Base-by-base conservation (phyloP, 192 early-diverging fungal species). In the Phlyctochytrium bullatum region DNA sequence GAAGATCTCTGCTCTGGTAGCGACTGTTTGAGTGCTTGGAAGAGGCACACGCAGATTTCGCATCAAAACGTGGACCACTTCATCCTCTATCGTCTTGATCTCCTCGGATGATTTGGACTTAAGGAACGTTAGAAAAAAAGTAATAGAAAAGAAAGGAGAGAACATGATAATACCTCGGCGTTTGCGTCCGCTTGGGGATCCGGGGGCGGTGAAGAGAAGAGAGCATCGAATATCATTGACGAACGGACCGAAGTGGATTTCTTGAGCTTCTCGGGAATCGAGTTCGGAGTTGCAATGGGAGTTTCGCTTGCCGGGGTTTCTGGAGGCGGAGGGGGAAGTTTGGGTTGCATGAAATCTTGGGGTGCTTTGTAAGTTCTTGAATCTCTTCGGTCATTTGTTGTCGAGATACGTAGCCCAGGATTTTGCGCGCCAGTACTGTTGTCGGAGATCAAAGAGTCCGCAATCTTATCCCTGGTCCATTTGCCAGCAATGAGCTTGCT, bases 41-140 rank as follows among this genome's bases (percentile, higher is more conserved):
- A 93, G 79, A 10, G 95, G 94, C 64, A 98, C 93, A 71, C 92
- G 91, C 35, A 98, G 78, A 69, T 89, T 89, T 66, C 86, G 88
- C 51, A 99, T 89, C 20, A 99, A 83, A 52, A 91, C 88, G 59
- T 93, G 87, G 27, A 97, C 74, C 33, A 98, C 87, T 83, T 98
- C 96, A 50, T 86, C 79, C 67, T 82, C 83, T 32, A 85, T 54
- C 1, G 73, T 79, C 54, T 80, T 76, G 52, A 78, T 77, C 59
- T 83, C 81, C 20, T 86, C 65, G 20, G 82, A 6, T 14, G 40
- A 47, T 20, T 47, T 47, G 40, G 40, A 6, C n/a, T n/a, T n/a
- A n/a, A n/a, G n/a, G n/a, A n/a, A n/a, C n/a, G n/a, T n/a, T n/a
- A n/a, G n/a, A n/a, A n/a, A n/a, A n/a, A n/a, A n/a, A n/a, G n/a